phyloP scores from a whole-genome alignment of 2,329 filamentous ascomycete genomes.

The Cytospora paraplurivora region DNA sequence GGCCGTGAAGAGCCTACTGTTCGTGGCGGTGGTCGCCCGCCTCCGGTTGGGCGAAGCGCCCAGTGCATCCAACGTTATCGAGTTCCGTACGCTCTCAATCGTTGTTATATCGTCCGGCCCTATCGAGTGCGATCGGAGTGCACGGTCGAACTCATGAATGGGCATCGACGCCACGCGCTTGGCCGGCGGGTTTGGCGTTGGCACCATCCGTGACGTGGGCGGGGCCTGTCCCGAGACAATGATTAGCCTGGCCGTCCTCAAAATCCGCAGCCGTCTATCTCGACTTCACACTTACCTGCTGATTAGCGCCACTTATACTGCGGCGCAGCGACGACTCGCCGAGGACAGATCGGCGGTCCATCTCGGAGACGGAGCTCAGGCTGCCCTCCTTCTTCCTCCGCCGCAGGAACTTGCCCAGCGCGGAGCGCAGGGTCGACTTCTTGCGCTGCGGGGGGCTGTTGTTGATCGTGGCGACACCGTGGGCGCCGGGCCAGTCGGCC shows the following conservation, averaged over 20 bases:
- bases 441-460: slow-evolving; percentile 50
- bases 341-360: slow-evolving; percentile 34
- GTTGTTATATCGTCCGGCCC: slow-evolving; percentile 57
- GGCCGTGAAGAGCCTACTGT: slow-evolving; percentile 40
- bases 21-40: slow-evolving; percentile 47
- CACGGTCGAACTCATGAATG: slow-evolving; percentile 61
- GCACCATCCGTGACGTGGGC: slow-evolving; percentile 13
- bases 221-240: slow-evolving; percentile 15
- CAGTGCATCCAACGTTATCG: slow-evolving; percentile 48
- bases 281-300: neutral
- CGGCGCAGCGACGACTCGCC: slow-evolving; percentile 44
- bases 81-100: slow-evolving; percentile 57
- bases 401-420: slow-evolving; percentile 60
- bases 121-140: slow-evolving; percentile 63
- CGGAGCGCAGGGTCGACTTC: slow-evolving; percentile 59
- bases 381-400: slow-evolving; percentile 54
- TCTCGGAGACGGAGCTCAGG: slow-evolving; percentile 36
- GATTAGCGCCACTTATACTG: slow-evolving; percentile 48
- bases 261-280: neutral
- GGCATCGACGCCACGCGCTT: slow-evolving; percentile 62
- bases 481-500: slow-evolving; percentile 28
- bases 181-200: slow-evolving; percentile 37
- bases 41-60: slow-evolving; percentile 38
- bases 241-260: slow-evolving; percentile 12
- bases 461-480: neutral